These are phyloP conservation scores for Neurospora sublineolata DNA, from an alignment of 495 filamentous ascomycete genomes.

Conservation along the genomic window DNA sequence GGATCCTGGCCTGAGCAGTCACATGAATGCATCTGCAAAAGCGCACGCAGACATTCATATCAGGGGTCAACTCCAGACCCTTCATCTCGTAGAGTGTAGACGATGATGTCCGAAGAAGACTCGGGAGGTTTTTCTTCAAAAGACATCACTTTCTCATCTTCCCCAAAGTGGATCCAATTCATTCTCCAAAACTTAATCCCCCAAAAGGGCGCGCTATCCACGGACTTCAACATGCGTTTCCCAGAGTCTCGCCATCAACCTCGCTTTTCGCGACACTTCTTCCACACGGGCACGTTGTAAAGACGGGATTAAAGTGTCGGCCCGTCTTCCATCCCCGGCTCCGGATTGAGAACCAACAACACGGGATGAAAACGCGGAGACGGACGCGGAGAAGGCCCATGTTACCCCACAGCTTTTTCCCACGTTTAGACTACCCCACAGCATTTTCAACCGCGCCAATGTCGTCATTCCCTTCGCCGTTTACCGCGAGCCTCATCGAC, in stretches of 20 bases:
- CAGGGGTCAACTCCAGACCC: background rate
- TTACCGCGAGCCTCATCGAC: background rate
- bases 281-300: background rate
- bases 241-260: background rate
- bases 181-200: background rate
- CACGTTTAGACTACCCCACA: background rate
- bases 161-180: background rate
- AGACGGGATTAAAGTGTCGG: background rate
- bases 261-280: background rate
- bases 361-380: background rate
- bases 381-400: background rate
- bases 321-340: background rate
- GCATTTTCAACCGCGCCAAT: background rate
- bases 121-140: background rate
- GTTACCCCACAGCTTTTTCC: background rate
- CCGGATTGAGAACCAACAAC: background rate
- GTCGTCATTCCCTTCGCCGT: background rate
- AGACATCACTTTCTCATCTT: background rate
- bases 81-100: background rate
- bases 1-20: background rate
- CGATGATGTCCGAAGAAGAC: background rate
- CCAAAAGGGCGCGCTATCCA: background rate
- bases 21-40: background rate
- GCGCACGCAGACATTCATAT: background rate
- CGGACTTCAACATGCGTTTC: background rate